phyloP scores from a whole-genome alignment of 2,329 filamentous ascomycete genomes.

The Sporothrix luriei region DNA sequence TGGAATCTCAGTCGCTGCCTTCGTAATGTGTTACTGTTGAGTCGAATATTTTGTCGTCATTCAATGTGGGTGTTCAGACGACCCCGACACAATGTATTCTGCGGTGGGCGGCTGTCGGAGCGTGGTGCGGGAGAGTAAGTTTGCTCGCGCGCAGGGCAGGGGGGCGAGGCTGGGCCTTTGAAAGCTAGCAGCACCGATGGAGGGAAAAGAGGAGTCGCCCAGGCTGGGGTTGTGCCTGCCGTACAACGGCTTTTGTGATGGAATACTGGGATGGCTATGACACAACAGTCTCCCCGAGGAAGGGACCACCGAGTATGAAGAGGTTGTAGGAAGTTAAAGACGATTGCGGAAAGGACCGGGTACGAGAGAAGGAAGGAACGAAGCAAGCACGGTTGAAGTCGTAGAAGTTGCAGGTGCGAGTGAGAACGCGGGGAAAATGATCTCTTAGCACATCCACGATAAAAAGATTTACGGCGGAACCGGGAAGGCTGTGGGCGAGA shows the following conservation, averaged over 20 bases:
- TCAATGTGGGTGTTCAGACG: background rate
- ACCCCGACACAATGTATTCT: too few species aligned
- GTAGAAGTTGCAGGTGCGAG: background rate
- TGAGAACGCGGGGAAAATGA: slow-evolving; percentile 10
- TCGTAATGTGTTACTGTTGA: background rate
- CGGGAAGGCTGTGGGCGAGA: background rate
- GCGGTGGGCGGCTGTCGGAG: background rate
- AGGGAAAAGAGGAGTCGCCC: background rate
- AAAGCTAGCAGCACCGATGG: background rate
- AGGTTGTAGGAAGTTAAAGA: background rate
- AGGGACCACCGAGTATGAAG: background rate
- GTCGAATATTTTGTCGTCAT: background rate
- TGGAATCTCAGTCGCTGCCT: background rate
- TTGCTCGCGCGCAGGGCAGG: slow-evolving; percentile 2
- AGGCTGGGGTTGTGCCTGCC: background rate
- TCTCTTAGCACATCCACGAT: background rate
- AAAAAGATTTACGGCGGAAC: slow-evolving; percentile 1
- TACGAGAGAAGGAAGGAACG: background rate
- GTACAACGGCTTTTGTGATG: background rate
- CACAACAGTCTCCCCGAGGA: too few species aligned
- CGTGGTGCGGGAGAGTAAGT: background rate
- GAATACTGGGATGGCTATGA: too few species aligned
- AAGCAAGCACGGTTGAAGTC: background rate
- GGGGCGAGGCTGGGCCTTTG: background rate
- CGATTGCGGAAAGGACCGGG: background rate